These are phyloP conservation scores for Amanita pseudoporphyria DNA, from an alignment of 768 basidiomycete species.

Conservation along the genomic window DNA sequence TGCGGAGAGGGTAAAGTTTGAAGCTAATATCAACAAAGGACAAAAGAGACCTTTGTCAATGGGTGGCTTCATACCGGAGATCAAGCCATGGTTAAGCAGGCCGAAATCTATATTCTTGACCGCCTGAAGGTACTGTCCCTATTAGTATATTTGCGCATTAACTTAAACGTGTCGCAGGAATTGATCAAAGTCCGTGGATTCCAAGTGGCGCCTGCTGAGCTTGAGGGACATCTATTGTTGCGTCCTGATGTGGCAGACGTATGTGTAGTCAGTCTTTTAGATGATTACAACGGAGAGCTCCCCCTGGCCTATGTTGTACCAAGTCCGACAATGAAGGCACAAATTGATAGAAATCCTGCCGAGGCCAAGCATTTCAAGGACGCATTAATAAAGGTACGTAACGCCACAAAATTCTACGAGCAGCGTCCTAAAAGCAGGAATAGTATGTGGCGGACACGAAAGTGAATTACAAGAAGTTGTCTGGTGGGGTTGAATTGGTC, in stretches of 20 bases:
- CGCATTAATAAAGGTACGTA: constrained; percentile 44
- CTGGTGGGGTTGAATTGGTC: no score
- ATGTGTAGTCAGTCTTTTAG: constrained; percentile 57
- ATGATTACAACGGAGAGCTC: constrained; percentile 70
- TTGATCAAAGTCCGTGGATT: constrained; percentile 64
- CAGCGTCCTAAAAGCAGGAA: constrained; percentile 1
- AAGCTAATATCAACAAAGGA: background rate
- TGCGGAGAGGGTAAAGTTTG: background rate
- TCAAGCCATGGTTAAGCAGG: no score
- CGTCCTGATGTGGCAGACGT: constrained; percentile 50
- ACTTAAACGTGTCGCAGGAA: no score
- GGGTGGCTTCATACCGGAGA: constrained; percentile 64
- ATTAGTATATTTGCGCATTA: background rate
- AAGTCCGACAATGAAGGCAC: constrained; percentile 27
- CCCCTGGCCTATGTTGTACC: no score
- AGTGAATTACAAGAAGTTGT: no score
- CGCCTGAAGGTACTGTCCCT: constrained; percentile 48
- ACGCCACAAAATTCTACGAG: constrained; percentile 21
- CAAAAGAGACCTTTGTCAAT: no score
- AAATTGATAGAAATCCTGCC: constrained; percentile 21
- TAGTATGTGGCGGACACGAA: constrained; percentile 55
- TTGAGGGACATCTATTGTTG: no score
- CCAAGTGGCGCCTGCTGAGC: no score
- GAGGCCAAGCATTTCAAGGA: constrained; percentile 31
- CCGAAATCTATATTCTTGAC: no score